These are phyloP conservation scores for Talaromyces pinophilus DNA, from an alignment of 2,329 filamentous ascomycete species.

Conservation along the genomic window DNA sequence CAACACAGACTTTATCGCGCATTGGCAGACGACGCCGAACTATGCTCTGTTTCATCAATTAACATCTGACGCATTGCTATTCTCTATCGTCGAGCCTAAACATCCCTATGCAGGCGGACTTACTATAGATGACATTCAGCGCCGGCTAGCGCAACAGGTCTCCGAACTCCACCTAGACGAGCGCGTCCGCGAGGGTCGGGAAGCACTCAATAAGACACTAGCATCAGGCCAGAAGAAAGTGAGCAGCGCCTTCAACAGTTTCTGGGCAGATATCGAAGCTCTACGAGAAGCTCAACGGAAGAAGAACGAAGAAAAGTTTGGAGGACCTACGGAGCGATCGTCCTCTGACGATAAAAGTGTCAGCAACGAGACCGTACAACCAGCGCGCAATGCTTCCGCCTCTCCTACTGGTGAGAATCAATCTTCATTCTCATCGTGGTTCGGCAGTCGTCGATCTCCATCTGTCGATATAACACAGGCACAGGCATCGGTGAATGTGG, in stretches of 20 bases:
- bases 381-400: constrained; percentile 5
- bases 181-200: constrained; percentile 76
- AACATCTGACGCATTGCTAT: constrained; percentile 77
- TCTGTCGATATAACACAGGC: constrained; percentile 55
- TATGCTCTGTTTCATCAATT: constrained; percentile 82
- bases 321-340: constrained; percentile 29
- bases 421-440: constrained; percentile 30
- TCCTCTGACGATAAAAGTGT: constrained; percentile 33
- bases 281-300: constrained; percentile 73
- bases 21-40: constrained; percentile 86
- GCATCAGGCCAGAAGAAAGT: constrained; percentile 86
- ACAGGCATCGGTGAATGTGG: constrained; percentile 57
- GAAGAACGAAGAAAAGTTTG: constrained; percentile 36
- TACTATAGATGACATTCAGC: constrained; percentile 90
- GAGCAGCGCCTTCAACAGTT: constrained; percentile 78
- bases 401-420: constrained; percentile 15
- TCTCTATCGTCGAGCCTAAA: constrained; percentile 88
- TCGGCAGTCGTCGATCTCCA: constrained; percentile 35
- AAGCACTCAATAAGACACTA: constrained; percentile 85
- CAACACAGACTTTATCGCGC: constrained; percentile 78
- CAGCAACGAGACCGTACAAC: constrained; percentile 30
- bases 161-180: constrained; percentile 93
- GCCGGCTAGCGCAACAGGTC: constrained; percentile 85
- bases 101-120: constrained; percentile 93
- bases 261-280: constrained; percentile 87